Conservation (phyloP, 352 stramenopile genomes). For the Phytopythium montanum region DNA sequence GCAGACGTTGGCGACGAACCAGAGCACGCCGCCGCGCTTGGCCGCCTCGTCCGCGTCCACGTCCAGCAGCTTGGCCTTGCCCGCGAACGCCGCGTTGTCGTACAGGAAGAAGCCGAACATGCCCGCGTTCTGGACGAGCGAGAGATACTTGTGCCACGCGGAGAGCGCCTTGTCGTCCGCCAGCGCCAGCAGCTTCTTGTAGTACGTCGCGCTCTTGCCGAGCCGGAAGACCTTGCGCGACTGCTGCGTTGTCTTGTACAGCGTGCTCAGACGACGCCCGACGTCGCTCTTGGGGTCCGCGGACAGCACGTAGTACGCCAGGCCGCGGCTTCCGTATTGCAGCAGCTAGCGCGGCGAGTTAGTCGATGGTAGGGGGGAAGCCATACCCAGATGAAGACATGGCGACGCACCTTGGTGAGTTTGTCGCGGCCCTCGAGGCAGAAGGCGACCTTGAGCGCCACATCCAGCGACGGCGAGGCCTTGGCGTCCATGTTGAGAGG, state of each 20-base stretch:
- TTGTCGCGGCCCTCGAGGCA: conserved; percentile 84
- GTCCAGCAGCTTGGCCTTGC: conserved; percentile 68
- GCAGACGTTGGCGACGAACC: conserved; percentile 83
- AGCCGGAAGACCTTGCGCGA: conserved; percentile 84
- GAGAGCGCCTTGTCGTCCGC: conserved; percentile 52
- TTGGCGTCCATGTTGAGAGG: conserved; percentile 36
- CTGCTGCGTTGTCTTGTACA: conserved; percentile 82
- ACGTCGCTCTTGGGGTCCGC: conserved; percentile 80
- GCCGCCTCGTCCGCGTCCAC: conserved; percentile 63
- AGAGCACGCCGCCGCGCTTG: conserved; percentile 71
- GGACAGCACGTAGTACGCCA: conserved; percentile 77
- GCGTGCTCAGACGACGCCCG: conserved; percentile 60
- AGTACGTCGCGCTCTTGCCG: conserved; percentile 79
- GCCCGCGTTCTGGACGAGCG: conserved; percentile 75
- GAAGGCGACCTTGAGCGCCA: conserved; percentile 62
- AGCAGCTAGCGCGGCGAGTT: conserved; percentile 29
- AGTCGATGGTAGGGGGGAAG: too few relatives aligned
- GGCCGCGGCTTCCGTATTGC: conserved; percentile 80
- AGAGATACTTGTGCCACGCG: conserved; percentile 51
- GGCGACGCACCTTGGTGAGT: conserved; percentile 64
- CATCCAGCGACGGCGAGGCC: conserved; percentile 58
- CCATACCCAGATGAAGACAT: too few relatives aligned
- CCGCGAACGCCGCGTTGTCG: conserved; percentile 84
- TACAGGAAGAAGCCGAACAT: conserved; percentile 87
- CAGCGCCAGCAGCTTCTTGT: conserved; percentile 66